Conservation (phyloP, 2,329 filamentous ascomycete species). For the Juglanconis sp. region DNA sequence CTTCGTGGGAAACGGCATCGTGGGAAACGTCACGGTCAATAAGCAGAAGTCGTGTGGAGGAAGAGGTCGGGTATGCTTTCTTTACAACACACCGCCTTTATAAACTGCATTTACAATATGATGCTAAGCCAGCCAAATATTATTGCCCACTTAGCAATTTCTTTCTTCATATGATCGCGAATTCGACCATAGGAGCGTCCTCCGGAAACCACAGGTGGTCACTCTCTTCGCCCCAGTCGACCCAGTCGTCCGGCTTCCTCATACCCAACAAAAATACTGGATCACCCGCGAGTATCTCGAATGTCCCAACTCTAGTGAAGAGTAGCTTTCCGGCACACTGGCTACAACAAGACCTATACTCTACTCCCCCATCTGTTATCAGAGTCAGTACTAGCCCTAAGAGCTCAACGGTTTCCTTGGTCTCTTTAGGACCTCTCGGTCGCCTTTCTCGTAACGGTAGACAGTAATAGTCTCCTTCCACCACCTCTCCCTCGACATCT, state of each 20-base stretch:
- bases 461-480: not conserved
- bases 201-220: slow-evolving; percentile 7
- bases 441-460: not conserved
- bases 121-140: no score
- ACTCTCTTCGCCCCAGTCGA: not conserved
- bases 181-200: not conserved
- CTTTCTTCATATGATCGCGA: not conserved
- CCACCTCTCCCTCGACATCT: not conserved
- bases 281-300: not conserved
- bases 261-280: not conserved
- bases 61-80: no score
- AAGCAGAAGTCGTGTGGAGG: no score
- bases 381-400: slow-evolving; percentile 2
- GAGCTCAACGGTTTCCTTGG: not conserved
- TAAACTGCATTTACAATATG: no score
- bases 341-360: not conserved
- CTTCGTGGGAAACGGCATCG: no score
- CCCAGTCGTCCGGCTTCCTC: slow-evolving; percentile 9
- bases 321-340: not conserved
- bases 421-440: not conserved
- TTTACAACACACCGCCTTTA: no score
- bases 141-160: no score
- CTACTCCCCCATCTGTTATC: not conserved
- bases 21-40: no score
- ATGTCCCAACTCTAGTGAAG: not conserved